Conservation (phyloP, 2,329 filamentous ascomycete genomes). For the Talaromyces sp. region DNA sequence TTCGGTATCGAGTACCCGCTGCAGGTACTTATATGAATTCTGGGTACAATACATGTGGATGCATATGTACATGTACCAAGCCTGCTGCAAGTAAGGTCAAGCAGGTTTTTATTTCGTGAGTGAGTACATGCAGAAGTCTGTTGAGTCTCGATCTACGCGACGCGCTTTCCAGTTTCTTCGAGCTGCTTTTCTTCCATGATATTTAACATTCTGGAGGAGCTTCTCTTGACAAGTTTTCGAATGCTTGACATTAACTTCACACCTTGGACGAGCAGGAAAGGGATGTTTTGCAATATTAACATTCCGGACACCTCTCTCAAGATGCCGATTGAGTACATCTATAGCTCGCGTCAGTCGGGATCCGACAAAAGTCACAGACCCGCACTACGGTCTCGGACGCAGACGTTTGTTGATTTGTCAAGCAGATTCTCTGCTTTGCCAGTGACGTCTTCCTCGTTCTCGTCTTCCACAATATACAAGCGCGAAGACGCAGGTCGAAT, state of each 20-base stretch:
- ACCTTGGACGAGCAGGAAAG: background rate
- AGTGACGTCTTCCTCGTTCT: slow-evolving; percentile 6
- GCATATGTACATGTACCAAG: slow-evolving; percentile 8
- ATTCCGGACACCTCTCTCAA: slow-evolving; percentile 3
- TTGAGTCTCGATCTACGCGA: background rate
- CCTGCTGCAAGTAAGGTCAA: slow-evolving; percentile 10
- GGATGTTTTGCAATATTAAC: slow-evolving; percentile 1
- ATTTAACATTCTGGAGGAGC: background rate
- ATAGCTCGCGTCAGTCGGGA: background rate
- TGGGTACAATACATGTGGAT: background rate
- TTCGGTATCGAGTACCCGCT: background rate
- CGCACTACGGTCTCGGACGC: slow-evolving; percentile 6
- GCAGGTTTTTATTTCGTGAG: background rate
- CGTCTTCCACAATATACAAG: slow-evolving; percentile 7
- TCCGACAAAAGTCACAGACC: slow-evolving; percentile 3
- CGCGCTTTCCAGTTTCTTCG: background rate
- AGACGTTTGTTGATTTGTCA: slow-evolving; percentile 11
- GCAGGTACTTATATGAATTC: background rate
- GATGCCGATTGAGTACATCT: slow-evolving; percentile 3
- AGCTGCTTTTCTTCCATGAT: background rate
- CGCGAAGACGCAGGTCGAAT: slow-evolving; percentile 1
- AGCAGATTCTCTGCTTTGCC: slow-evolving; percentile 11
- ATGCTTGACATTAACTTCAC: background rate
- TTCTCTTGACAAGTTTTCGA: background rate
- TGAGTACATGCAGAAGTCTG: background rate